Base-by-base conservation (phyloP, 352 stramenopile genomes). In the Globisporangium recalcitrans region DNA sequence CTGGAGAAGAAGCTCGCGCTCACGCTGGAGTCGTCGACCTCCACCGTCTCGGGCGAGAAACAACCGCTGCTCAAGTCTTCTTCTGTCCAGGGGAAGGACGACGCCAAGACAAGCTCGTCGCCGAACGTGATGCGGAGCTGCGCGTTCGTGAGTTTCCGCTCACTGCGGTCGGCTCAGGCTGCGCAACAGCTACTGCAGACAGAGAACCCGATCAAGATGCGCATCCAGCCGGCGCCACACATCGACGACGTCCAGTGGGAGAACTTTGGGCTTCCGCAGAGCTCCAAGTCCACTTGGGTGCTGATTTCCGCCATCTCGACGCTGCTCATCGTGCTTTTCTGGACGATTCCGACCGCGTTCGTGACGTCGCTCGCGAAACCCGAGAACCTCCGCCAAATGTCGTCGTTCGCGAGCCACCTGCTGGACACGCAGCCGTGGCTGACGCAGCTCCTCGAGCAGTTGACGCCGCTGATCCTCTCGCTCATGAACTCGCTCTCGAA, bases 271-370 rank as follows among this genome's bases (percentile, higher is more conserved):
- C 64, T 88, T 1, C 72, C 73, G 11, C 74, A 88, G 53, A 74
- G 80, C 34, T 60, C 84, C 32, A 80, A 87, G 70, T 70, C 66
- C n/a, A 80, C 80, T 58, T 88, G 80, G 75, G 79, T 75, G 31
- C 59, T 90, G 13, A 67, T 90, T 49, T 81, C 82, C 9, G 70
- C 75, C 48, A 67, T 71, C 11, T 60, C 75, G 26, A 88, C 83
- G 32, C 63, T 81, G 21, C 56, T 88, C 22, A 80, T 90, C 40
- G 80, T 87, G 22, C 82, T 76, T 38, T 93, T 93, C 46, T 93
- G 83, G 83, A 93, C 83, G 5, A 70, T 93, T 26, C 83, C 83
- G 19, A 91, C 82, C 19, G 82, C 81, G 31, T 90, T 93, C 44
- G 81, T 90, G 19, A 74, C 80, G n/a, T 89, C 81, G 19, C 75